phyloP scores from a whole-genome alignment of 2,329 filamentous ascomycete species.

The Byssothecium circinans region DNA sequence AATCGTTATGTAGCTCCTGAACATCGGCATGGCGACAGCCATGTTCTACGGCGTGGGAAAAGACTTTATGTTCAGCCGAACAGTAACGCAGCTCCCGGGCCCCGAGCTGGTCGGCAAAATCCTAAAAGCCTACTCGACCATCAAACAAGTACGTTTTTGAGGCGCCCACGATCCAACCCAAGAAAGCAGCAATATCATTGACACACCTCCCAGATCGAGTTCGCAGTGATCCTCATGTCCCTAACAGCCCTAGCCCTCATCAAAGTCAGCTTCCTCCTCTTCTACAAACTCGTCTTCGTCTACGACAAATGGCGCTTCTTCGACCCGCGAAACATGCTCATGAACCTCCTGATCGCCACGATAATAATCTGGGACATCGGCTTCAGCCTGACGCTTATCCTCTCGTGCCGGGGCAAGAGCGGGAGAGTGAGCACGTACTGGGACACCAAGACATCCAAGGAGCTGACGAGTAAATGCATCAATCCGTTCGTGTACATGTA shows the following conservation, averaged over 20 bases:
- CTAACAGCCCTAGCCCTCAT: not conserved
- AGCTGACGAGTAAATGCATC: conserved; percentile 1
- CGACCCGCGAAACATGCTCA: not conserved
- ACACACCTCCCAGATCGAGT: not conserved
- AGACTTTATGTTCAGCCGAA: not conserved
- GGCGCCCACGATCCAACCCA: no score
- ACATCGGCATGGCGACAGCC: conserved; percentile 1
- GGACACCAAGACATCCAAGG: not conserved
- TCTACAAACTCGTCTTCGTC: not conserved
- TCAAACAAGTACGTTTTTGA: conserved; percentile 3
- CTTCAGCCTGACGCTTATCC: not conserved
- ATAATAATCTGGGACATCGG: conserved; percentile 1
- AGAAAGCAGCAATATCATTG: not conserved
- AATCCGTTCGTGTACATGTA: not conserved
- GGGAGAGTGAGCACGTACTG: not conserved
- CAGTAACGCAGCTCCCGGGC: not conserved
- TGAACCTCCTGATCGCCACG: no score
- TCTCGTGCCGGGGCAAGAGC: not conserved
- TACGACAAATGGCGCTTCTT: not conserved
- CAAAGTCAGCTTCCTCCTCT: conserved; percentile 1
- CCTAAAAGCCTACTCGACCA: not conserved
- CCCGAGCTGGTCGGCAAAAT: not conserved
- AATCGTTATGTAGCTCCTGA: not conserved
- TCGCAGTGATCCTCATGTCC: conserved; percentile 1
- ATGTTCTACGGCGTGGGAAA: not conserved